phyloP scores from a whole-genome alignment of 345 rosid genomes.

The Balakata baccata region DNA sequence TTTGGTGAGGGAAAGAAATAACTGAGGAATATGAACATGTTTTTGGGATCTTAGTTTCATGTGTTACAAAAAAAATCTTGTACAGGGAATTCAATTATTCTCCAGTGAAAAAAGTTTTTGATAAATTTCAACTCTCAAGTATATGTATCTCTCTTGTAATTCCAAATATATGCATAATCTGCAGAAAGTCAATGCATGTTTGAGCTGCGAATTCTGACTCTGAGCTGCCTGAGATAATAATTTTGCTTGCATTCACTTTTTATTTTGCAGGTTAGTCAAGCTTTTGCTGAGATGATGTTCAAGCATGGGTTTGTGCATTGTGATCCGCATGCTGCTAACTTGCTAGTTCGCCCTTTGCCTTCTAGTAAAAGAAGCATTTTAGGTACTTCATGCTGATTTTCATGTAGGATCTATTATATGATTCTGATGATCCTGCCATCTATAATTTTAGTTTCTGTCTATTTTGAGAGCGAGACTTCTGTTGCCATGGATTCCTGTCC shows the following conservation, averaged over 20 bases:
- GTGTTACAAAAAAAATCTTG: background rate
- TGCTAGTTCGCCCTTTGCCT: conserved; percentile 80
- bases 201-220: conserved; percentile 1
- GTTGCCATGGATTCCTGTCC: too few species aligned
- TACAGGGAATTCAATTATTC: background rate
- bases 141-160: background rate
- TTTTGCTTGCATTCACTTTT: conserved; percentile 6
- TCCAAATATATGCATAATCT: background rate
- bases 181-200: background rate
- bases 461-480: background rate
- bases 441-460: background rate
- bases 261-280: conserved; percentile 64
- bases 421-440: background rate
- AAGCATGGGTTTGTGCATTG: conserved; percentile 97
- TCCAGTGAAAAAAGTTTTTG: background rate
- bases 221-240: background rate
- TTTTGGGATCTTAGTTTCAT: background rate
- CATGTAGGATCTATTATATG: background rate
- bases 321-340: conserved; percentile 97
- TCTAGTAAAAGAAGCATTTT: conserved; percentile 49
- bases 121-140: background rate
- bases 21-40: background rate
- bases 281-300: conserved; percentile 96
- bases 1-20: background rate
- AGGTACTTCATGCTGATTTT: conserved; percentile 36